phyloP scores from a whole-genome alignment of 208 protist species.

The Trypanosoma cruzi region DNA sequence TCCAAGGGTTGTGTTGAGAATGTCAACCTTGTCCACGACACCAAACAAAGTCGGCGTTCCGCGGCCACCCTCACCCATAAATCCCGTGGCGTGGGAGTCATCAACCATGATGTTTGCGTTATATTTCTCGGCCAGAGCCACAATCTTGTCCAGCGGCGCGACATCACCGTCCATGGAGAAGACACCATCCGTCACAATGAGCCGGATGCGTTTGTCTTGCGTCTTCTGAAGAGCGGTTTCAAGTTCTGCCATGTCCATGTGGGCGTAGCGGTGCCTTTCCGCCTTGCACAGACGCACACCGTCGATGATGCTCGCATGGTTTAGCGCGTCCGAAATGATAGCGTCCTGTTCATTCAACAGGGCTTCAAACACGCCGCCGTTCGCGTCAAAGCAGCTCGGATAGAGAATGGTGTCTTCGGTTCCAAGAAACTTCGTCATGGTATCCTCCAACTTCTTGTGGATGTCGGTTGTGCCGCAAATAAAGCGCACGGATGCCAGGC shows the following conservation, averaged over 20 bases:
- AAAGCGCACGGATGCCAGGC: slow-evolving; percentile 83
- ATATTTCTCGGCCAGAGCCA: slow-evolving; percentile 74
- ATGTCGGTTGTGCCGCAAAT: slow-evolving; percentile 92
- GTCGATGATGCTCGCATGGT: slow-evolving; percentile 93
- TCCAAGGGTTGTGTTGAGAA: slow-evolving; percentile 82
- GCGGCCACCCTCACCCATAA: slow-evolving; percentile 72
- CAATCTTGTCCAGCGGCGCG: slow-evolving; percentile 82
- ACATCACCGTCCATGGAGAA: slow-evolving; percentile 92
- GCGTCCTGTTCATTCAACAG: slow-evolving; percentile 68
- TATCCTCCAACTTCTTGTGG: slow-evolving; percentile 81
- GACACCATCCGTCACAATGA: slow-evolving; percentile 90
- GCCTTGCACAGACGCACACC: slow-evolving; percentile 89
- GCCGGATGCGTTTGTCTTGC: slow-evolving; percentile 43
- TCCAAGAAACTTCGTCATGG: slow-evolving; percentile 64
- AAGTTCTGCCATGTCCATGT: slow-evolving; percentile 84
- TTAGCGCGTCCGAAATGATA: slow-evolving; percentile 81
- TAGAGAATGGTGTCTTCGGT: slow-evolving; percentile 91
- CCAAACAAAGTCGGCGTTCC: slow-evolving; percentile 59
- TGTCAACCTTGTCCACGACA: slow-evolving; percentile 68
- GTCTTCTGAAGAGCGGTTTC: slow-evolving; percentile 63
- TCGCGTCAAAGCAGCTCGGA: slow-evolving; percentile 92
- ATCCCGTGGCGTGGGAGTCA: slow-evolving; percentile 85
- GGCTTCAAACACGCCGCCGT: slow-evolving; percentile 89
- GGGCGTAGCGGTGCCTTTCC: slow-evolving; percentile 40
- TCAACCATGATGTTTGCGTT: slow-evolving; percentile 76